A percentile compares a stretch with the other conserved stretches of the same genome.
These are phyloP conservation scores for Filobasidium uniguttulatum DNA, from an alignment of 1,284 basidiomycete species.

Conservation along the genomic window DNA sequence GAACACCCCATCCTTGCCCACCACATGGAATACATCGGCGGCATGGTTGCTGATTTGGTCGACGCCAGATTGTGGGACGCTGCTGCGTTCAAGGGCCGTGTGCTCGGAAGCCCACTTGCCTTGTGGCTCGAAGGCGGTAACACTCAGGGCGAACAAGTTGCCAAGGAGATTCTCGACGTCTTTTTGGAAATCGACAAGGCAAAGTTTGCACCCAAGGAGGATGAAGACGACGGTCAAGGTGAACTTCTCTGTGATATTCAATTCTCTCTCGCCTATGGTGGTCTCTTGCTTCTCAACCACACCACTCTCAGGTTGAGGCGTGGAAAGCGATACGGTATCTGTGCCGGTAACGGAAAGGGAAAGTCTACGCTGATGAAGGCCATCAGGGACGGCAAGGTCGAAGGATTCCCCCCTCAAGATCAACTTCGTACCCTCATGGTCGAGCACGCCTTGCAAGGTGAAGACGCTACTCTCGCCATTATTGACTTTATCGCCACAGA, in stretches of 20 bases:
- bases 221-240: slow-evolving; percentile 60
- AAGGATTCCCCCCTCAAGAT: slow-evolving; percentile 85
- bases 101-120: slow-evolving; percentile 51
- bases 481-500: slow-evolving; percentile 73
- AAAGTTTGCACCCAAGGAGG: slow-evolving; percentile 38
- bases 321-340: slow-evolving; percentile 86
- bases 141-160: slow-evolving; percentile 40
- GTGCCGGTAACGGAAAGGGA: slow-evolving; percentile 88
- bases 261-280: slow-evolving; percentile 94
- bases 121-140: slow-evolving; percentile 47
- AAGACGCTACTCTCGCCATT: slow-evolving; percentile 65
- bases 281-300: slow-evolving; percentile 87
- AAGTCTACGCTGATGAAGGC: slow-evolving; percentile 96
- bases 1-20: slow-evolving; percentile 34
- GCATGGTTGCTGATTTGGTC: slow-evolving; percentile 63
- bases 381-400: slow-evolving; percentile 79
- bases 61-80: slow-evolving; percentile 54
- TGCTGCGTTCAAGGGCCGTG: slow-evolving; percentile 56
- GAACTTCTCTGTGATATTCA: slow-evolving; percentile 74
- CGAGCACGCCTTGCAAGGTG: slow-evolving; percentile 87
- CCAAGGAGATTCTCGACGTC: slow-evolving; percentile 53
- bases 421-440: slow-evolving; percentile 86
- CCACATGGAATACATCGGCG: slow-evolving; percentile 55
- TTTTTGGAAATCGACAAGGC: slow-evolving; percentile 67
- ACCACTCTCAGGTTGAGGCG: slow-evolving; percentile 81